Conservation (phyloP, 306 rosid genomes). For the Pueraria montana region DNA sequence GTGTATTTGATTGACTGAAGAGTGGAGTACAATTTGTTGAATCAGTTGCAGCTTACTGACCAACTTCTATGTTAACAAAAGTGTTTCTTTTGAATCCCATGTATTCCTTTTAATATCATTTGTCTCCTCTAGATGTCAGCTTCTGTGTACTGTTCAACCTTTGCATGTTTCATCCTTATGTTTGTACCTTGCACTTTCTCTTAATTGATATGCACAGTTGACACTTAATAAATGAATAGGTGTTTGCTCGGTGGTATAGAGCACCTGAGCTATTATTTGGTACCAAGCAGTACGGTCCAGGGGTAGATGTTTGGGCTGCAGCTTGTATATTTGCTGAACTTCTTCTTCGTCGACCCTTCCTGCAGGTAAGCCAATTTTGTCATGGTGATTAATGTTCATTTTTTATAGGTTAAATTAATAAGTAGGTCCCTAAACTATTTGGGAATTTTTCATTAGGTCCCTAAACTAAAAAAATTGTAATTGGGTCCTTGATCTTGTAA, state of each 20-base stretch:
- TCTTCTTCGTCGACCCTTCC: slow-evolving; percentile 85
- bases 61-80: slow-evolving; percentile 6
- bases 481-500: not conserved
- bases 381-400: not conserved
- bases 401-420: not conserved
- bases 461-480: not conserved
- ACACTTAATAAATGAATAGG: slow-evolving; percentile 59
- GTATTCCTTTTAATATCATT: slow-evolving; percentile 37
- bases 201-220: slow-evolving; percentile 33
- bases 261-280: slow-evolving; percentile 95
- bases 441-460: not conserved
- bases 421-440: not conserved
- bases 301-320: slow-evolving; percentile 98
- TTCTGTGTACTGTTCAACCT: slow-evolving; percentile 33
- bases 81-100: slow-evolving; percentile 24
- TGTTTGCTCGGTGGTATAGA: slow-evolving; percentile 97
- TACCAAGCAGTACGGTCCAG: slow-evolving; percentile 87
- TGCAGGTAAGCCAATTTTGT: slow-evolving; percentile 63
- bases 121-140: slow-evolving; percentile 33
- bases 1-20: not conserved
- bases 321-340: slow-evolving; percentile 94
- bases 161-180: slow-evolving; percentile 23
- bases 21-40: slow-evolving; percentile 25
- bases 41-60: slow-evolving; percentile 12
- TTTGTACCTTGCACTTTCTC: slow-evolving; percentile 26